Evolutionary conservation across 768 basidiomycete species (phyloP).

Genomic region (Pleurotus citrinopileatus): DNA sequence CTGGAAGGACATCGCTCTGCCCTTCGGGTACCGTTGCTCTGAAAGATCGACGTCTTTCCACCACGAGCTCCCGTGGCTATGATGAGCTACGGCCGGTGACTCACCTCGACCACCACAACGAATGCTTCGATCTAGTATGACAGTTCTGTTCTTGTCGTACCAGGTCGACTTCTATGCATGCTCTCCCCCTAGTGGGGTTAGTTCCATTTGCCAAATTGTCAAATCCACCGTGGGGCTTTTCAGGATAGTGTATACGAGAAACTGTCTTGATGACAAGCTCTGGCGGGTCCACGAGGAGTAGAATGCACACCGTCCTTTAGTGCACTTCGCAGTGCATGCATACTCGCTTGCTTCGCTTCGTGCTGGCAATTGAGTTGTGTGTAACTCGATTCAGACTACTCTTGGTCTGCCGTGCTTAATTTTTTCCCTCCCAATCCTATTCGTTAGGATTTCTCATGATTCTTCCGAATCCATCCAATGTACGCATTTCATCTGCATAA

Average conservation of each 20-base stretch:
- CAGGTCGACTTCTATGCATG: no score
- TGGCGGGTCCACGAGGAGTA: background rate
- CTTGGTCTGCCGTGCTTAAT: slow-evolving; percentile 50
- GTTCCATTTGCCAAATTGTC: background rate
- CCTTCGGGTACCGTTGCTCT: no score
- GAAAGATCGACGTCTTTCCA: no score
- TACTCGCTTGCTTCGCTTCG: slow-evolving; percentile 8
- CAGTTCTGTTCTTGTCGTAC: no score
- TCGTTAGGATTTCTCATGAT: slow-evolving; percentile 8
- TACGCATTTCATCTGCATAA: no score
- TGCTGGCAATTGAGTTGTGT: slow-evolving; percentile 17
- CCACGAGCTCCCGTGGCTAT: no score
- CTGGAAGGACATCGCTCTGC: no score
- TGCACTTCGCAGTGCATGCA: slow-evolving; percentile 63
- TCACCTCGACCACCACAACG: no score
- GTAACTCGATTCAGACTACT: slow-evolving; percentile 75
- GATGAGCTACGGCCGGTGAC: no score
- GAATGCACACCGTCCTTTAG: slow-evolving; percentile 44
- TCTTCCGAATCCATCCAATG: no score
- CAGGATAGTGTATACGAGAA: background rate
- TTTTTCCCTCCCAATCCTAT: slow-evolving; percentile 20
- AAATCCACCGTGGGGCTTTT: slow-evolving; percentile 8
- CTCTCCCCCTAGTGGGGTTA: no score
- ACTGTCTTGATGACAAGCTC: background rate
- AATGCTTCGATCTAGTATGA: no score